phyloP scores from a whole-genome alignment of 2,329 filamentous ascomycete species.

The Cylindrodendrum hubeiense region DNA sequence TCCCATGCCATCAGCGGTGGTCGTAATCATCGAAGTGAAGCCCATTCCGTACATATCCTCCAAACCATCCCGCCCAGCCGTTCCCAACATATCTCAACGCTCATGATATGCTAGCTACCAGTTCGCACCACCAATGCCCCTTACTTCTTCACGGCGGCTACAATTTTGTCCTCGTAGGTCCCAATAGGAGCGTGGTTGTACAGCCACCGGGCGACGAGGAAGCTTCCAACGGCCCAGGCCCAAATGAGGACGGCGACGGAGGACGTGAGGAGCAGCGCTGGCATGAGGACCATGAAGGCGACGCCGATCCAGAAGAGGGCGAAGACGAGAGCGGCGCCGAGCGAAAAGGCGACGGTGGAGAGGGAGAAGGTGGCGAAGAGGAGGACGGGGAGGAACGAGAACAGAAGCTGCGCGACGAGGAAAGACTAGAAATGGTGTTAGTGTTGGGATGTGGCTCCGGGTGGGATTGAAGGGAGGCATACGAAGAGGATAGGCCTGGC shows the following conservation, averaged over 20 bases:
- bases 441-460: not conserved
- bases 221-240: conserved; percentile 74
- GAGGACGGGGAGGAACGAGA: conserved; percentile 75
- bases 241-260: conserved; percentile 74
- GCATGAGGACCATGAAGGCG: conserved; percentile 75
- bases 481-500: conserved; percentile 79
- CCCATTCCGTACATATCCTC: conserved; percentile 10
- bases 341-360: conserved; percentile 71
- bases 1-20: not conserved
- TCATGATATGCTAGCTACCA: not conserved
- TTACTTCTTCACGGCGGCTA: conserved; percentile 42
- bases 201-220: conserved; percentile 61
- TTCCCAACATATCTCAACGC: not conserved
- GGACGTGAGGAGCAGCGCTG: conserved; percentile 75
- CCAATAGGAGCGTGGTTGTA: conserved; percentile 53
- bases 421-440: conserved; percentile 67
- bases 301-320: conserved; percentile 76
- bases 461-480: conserved; percentile 46
- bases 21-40: not conserved
- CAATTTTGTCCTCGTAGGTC: conserved; percentile 31
- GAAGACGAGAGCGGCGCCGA: conserved; percentile 73
- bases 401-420: conserved; percentile 71
- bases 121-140: not conserved
- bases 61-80: conserved; percentile 11
- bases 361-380: conserved; percentile 77